Base-by-base conservation (phyloP, 2,329 filamentous ascomycete species). In the Aspergillus amoenus region DNA sequence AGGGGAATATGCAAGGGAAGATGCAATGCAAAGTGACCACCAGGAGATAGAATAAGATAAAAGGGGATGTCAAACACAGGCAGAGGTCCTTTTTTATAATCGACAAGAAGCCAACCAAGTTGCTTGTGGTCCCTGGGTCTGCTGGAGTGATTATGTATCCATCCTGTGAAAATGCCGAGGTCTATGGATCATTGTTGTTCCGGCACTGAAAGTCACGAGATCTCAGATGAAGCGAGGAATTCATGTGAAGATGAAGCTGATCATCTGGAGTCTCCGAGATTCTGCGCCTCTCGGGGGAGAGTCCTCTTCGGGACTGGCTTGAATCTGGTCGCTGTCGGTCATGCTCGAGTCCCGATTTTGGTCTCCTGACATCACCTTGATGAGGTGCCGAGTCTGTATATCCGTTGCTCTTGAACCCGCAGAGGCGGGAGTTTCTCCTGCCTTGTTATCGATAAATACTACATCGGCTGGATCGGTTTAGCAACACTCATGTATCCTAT, bases 81-180 rank as follows among this genome's bases (percentile, higher is more conserved):
- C 21, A 37, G 43, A 48, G 30, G 32, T 42, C 47, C 42, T 54
- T 64, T 30, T 30, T 61, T 62, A 64, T 60, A 64, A 55, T 47
- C 46, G 55, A 59, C 43, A 52, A 42, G 48, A 55, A 37, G 42
- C 45, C 32, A 48, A 56, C 52, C 40, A 37, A 37, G 46, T 39
- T 34, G 56, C 44, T 39, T 30, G 39, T 56, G 21, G 55, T 59
- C 52, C 39, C 44, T 48, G 40, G 58, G 22, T 18, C 39, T 24
- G 12, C 37, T 44, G 21, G 15, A 51, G 50, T 59, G 62, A 60
- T 63, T 57, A 41, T 66, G 61, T 59, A 64, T 54, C 58, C 55
- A 56, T 59, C 64, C 58, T 58, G 56, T 55, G 62, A 67, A 68
- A 63, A 61, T 68, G 63, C 72, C 72, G 71, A 73, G 72, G 72